A percentile compares a stretch with the other conserved stretches of the same genome.
phyloP scores from a whole-genome alignment of 2,329 filamentous ascomycete species.

The Cercospora zeina region DNA sequence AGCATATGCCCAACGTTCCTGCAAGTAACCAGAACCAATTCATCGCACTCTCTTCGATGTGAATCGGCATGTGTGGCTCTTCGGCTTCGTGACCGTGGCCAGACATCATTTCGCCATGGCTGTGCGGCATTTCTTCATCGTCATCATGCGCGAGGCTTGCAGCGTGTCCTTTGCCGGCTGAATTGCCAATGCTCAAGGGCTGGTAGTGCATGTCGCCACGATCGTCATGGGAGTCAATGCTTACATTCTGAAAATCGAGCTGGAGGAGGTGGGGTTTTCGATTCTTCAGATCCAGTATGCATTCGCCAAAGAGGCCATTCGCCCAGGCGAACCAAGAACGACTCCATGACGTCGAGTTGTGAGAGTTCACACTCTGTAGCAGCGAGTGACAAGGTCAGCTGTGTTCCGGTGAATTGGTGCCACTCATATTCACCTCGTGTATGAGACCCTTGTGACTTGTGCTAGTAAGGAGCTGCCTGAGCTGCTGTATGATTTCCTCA shows the following conservation, averaged over 20 bases:
- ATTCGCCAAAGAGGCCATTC: conserved; percentile 35
- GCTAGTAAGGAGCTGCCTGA: conserved; percentile 47
- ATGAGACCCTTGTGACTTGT: conserved; percentile 51
- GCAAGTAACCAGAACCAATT: conserved; percentile 15
- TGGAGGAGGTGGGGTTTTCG: conserved; percentile 26
- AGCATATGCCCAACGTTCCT: neutral
- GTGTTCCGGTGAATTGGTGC: neutral
- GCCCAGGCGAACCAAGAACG: conserved; percentile 54
- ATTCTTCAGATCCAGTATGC: conserved; percentile 26
- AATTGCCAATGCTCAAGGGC: conserved; percentile 3
- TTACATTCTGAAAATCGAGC: conserved; percentile 13
- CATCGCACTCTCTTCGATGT: conserved; percentile 15
- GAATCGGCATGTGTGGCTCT: conserved; percentile 2
- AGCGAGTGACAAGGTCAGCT: neutral
- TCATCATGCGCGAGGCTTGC: neutral
- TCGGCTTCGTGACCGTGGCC: conserved; percentile 7
- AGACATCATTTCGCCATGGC: conserved; percentile 9
- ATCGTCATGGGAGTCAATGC: conserved; percentile 16
- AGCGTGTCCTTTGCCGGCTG: neutral
- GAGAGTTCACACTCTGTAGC: conserved; percentile 46
- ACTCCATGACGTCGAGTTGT: conserved; percentile 47
- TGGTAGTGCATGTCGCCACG: conserved; percentile 16
- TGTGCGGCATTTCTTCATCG: neutral
- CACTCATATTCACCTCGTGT: conserved; percentile 41
- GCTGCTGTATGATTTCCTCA: conserved; percentile 45